phyloP scores from a whole-genome alignment of 2,329 filamentous ascomycete genomes.

The Penicillium sp. region DNA sequence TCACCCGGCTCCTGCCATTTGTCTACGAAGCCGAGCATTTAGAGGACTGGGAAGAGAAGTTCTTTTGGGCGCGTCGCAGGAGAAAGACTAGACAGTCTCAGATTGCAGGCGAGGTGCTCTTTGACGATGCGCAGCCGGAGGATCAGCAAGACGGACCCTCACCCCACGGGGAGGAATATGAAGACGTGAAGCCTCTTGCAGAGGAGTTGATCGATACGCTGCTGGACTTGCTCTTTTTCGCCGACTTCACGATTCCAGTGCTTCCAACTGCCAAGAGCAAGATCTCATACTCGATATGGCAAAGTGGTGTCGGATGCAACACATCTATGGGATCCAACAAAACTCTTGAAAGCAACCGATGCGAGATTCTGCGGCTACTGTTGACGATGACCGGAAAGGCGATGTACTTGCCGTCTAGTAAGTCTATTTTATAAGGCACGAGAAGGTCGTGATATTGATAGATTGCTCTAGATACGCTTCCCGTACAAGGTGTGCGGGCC shows the following conservation, averaged over 20 bases:
- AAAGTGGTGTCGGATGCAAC: constrained; percentile 95
- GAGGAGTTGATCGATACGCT: constrained; percentile 92
- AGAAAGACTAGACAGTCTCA: constrained; percentile 68
- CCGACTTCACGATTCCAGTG: constrained; percentile 80
- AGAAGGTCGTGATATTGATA: neutral
- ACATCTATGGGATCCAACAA: constrained; percentile 83
- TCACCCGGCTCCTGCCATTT: constrained; percentile 87
- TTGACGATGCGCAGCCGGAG: constrained; percentile 69
- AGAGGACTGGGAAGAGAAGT: constrained; percentile 81
- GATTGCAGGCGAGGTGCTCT: constrained; percentile 74
- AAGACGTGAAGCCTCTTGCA: constrained; percentile 81
- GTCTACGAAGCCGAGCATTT: constrained; percentile 87
- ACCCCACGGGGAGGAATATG: constrained; percentile 62
- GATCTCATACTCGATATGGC: constrained; percentile 93
- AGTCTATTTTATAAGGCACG: constrained; percentile 20
- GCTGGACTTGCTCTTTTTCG: constrained; percentile 86
- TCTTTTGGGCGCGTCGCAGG: constrained; percentile 82
- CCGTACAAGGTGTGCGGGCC: constrained; percentile 77
- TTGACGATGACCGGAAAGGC: constrained; percentile 85
- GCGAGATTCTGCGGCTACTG: constrained; percentile 82
- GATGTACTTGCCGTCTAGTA: constrained; percentile 84
- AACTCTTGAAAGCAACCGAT: constrained; percentile 89
- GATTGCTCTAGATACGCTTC: constrained; percentile 58
- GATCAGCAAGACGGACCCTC: constrained; percentile 50
- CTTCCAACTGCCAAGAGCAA: constrained; percentile 71